Evolutionary conservation across 1,139 yeast species (phyloP).

Genomic region (Arxiozyma telluris): DNA sequence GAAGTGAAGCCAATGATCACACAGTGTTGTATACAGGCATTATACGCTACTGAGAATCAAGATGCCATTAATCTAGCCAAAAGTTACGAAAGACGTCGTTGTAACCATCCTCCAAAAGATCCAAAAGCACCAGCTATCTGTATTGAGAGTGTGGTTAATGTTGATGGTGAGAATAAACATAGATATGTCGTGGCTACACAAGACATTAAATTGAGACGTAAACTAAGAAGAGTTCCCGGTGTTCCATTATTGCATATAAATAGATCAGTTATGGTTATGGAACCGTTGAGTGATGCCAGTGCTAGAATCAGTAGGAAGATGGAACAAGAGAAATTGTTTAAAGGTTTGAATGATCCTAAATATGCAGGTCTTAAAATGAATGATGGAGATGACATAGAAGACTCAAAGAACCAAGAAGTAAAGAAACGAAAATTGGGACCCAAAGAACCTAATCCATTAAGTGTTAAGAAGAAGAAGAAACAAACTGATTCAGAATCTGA

Average conservation of each 20-base stretch:
- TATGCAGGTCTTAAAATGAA: slow-evolving; percentile 24
- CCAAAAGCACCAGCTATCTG: slow-evolving; percentile 71
- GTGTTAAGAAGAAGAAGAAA: slow-evolving; percentile 52
- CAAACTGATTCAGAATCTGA: slow-evolving; percentile 36
- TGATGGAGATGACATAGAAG: slow-evolving; percentile 14
- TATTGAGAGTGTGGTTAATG: slow-evolving; percentile 59
- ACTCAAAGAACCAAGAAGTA: slow-evolving; percentile 36
- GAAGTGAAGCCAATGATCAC: slow-evolving; percentile 91
- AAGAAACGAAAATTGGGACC: slow-evolving; percentile 38
- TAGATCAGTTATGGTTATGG: slow-evolving; percentile 92
- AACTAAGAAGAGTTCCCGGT: slow-evolving; percentile 71
- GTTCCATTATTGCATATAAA: slow-evolving; percentile 82
- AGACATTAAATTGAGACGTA: slow-evolving; percentile 55
- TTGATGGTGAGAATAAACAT: slow-evolving; percentile 74
- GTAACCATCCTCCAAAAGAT: slow-evolving; percentile 50
- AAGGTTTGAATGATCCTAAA: slow-evolving; percentile 56
- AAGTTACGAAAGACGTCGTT: slow-evolving; percentile 68
- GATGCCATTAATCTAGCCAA: slow-evolving; percentile 73
- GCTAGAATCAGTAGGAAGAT: slow-evolving; percentile 42
- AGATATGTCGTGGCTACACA: slow-evolving; percentile 86
- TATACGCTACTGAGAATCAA: slow-evolving; percentile 64
- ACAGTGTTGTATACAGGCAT: slow-evolving; percentile 86
- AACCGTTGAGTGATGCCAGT: slow-evolving; percentile 75
- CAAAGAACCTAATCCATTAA: slow-evolving; percentile 73
- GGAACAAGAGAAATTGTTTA: slow-evolving; percentile 60